Base-by-base conservation (phyloP, 2,329 filamentous ascomycete genomes). In the Colletotrichum acutatum region DNA sequence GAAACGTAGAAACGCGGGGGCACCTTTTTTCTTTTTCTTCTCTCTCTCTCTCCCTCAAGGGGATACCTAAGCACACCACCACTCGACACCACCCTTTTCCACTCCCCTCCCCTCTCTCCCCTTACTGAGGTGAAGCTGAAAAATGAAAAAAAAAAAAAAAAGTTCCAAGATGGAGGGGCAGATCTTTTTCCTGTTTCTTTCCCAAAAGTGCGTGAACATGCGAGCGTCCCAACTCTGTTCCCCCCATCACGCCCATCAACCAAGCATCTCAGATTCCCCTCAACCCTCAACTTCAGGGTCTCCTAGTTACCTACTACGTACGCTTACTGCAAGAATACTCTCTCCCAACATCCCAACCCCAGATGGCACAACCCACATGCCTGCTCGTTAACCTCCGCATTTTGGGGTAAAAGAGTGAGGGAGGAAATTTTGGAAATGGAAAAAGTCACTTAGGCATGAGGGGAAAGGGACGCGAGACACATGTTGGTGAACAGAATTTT, bases 401-500 rank as follows among this genome's bases (percentile, higher is more conserved):
- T 42, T 37, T 49, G 42, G 19, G 8, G 19, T n/a, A 19, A n/a
- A 6, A 8, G 14, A 16, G 42, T 19, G 19, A n/a, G 19, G 42
- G 8, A 5, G 6, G 3, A 4, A n/a, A 3, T 46, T 19, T 7
- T 1, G 16, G 4, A 46, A 1, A 3, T 6, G 3, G 7, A 49
- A 49, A 9, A 22, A 4, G 16, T 28, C 46, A 32, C 12, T 28
- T 34, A 58, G 34, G 57, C 65, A 42, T 26, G 57, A 57, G 22
- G 24, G 46, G 28, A 11, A 60, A 24, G 54, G 24, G 24, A 32
- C 19, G 12, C 11, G 9, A 28, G 52, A 49, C 28, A 16, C 52
- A 11, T 19, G 12, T 30, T 68, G 34, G 54, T 30, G 71, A 66
- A 68, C 66, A 67, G 74, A 75, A 76, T 75, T 72, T 76, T 80